Evolutionary conservation across 495 filamentous ascomycete species (phyloP), one percentile per base, ranked within the genome.

Genomic region (Neurospora pannonica): DNA sequence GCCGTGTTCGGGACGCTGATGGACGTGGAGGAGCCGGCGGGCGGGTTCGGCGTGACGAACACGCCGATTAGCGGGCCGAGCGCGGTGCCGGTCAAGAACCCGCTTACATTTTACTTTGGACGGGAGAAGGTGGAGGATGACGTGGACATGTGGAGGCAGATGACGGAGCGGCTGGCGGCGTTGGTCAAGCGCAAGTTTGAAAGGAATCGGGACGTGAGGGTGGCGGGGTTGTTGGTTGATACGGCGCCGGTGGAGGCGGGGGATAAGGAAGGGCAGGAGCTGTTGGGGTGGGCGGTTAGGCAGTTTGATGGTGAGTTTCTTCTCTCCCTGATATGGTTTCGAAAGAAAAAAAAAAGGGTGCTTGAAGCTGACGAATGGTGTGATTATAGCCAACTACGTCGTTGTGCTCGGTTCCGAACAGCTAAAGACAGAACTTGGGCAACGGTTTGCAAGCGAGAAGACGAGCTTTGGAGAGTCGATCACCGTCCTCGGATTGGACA

Each of bases 11-110:
- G 90, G 1, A 92, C 91, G 0, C 90, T 97, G 79, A 88, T 99
- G 78, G 95, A 98, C 80, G 88, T 97, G 2, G 81, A 81, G 76
- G 76, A 81, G 5, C 77, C 79, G 1, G 93, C 94, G 78, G 92
- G 96, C 71, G 94, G 95, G 4, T 97, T 94, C 88, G 97, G 97
- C 43, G 75, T 94, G 88, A 93, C 94, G 48, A 73, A 87, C 79
- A 94, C 92, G 79, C 95, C 96, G 1, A 97, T 94, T 76, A 95
- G 91, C 73, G 95, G 95, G 3, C 94, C 97, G 8, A 96, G 91
- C 75, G 88, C 90, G 15, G 88, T 96, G 19, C 94, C 96, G 1
- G 93, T 97, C 34, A 98, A 97, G 84, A 83, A 96, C 76, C 97
- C 97, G 24, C 82, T 98, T 72, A 93, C 94, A n/a, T 98, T 97